These are phyloP conservation scores for Epichloe brachyelytri DNA, from an alignment of 2,329 filamentous ascomycete genomes.

Conservation along the genomic window DNA sequence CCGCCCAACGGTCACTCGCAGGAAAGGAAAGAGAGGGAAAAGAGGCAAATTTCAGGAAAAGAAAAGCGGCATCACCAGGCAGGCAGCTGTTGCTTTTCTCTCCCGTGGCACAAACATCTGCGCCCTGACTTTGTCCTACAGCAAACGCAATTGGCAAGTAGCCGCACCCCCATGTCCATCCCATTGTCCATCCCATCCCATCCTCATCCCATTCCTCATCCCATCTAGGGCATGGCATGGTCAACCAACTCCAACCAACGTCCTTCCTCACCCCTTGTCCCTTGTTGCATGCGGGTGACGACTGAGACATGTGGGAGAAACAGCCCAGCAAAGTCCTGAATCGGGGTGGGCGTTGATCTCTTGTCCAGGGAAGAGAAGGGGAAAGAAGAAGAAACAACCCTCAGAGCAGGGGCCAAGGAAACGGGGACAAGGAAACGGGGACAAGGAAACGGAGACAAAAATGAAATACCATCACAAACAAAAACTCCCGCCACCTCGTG, in stretches of 20 bases:
- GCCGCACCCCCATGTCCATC: background rate
- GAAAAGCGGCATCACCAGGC: background rate
- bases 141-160: background rate
- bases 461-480: slow-evolving; percentile 1
- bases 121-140: background rate
- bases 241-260: too few species aligned
- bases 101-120: background rate
- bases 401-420: background rate
- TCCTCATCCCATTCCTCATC: background rate
- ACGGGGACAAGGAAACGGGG: background rate
- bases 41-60: background rate
- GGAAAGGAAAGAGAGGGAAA: background rate
- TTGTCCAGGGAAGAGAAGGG: too few species aligned
- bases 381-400: too few species aligned
- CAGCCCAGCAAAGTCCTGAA: background rate
- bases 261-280: slow-evolving; percentile 1
- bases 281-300: slow-evolving; percentile 2
- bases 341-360: background rate
- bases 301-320: slow-evolving; percentile 3
- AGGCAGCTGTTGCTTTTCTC: background rate
- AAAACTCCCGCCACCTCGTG: background rate
- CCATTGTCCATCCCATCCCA: background rate
- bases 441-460: background rate
- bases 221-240: background rate
- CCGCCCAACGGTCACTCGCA: background rate